Percentiles rank a stretch among this genome's conserved stretches.
phyloP scores from a whole-genome alignment of 164 flowering plant species.

The Platanus orientalis region DNA sequence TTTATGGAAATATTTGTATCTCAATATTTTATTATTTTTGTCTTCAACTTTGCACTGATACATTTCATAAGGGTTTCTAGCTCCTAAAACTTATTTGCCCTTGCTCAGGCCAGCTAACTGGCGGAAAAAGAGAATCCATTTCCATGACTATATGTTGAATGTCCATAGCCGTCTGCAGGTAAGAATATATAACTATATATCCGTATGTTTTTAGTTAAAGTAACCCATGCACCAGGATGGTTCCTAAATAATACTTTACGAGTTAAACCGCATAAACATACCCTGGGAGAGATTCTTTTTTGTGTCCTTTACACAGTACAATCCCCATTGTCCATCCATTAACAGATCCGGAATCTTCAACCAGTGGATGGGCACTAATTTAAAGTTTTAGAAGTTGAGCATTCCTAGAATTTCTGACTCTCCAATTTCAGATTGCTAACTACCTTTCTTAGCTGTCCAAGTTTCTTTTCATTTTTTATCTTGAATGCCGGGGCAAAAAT shows the following conservation, averaged over 20 bases:
- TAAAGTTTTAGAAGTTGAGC: not conserved
- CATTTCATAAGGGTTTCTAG: not conserved
- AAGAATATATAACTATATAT: slow-evolving; percentile 21
- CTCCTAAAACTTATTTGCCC: not conserved
- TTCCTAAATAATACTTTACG: not conserved
- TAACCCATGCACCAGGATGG: not conserved
- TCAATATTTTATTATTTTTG: not conserved
- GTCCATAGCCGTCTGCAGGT: slow-evolving; percentile 94
- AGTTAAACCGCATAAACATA: no score
- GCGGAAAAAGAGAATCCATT: slow-evolving; percentile 96
- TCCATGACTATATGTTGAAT: slow-evolving; percentile 96
- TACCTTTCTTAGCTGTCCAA: not conserved
- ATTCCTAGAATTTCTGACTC: not conserved
- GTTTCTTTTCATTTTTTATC: not conserved
- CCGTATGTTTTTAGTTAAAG: not conserved
- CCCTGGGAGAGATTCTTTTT: no score
- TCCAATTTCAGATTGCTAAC: not conserved
- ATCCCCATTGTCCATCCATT: not conserved
- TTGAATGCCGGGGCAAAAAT: not conserved
- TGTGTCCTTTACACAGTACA: not conserved
- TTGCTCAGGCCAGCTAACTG: slow-evolving; percentile 68
- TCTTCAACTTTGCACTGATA: not conserved
- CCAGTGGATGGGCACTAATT: not conserved
- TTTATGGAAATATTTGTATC: not conserved
- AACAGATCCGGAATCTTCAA: no score